Evolutionary conservation across 495 filamentous ascomycete genomes (phyloP), one percentile per base, ranked within the genome.

Genomic region (Aspergillus nidulans): DNA sequence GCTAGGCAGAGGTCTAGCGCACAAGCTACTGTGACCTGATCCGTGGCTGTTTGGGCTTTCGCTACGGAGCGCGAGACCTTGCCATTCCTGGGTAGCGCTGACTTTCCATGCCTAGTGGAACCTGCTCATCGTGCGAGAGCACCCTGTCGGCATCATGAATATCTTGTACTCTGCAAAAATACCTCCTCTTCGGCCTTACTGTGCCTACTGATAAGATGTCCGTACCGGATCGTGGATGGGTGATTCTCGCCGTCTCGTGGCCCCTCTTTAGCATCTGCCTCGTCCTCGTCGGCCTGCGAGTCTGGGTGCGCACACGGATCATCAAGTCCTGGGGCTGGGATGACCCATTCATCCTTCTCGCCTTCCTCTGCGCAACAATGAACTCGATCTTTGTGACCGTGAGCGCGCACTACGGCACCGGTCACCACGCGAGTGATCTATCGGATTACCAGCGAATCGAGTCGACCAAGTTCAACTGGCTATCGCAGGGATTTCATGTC

Each of bases 401-500:
- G 20, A 56, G 54, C 34, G 25, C 34, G 2, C 36, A 44, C 7
- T 10, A 56, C 34, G 54, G 54, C 0, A 56, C 54, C 18, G 49
- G 49, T 36, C 55, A 36, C n/a, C 55, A 58, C 40, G 34, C 23
- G 6, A 10, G 1, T 6, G 24, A 40, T 6, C 36, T 58, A 1
- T 16, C 55, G 3, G 21, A 41, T 2, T 5, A 19, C 4, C 42
- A 53, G 34, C 18, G 30, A 6, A 34, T 53, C 34, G 20, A 42
- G 28, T 25, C 49, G 1, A 48, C 26, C 24, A 58, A 58, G 43
- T 58, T 30, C 38, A 42, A 58, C 21, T 24, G 42, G 23, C 40
- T 58, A 1, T 52, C 49, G 3, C 55, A 58, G 21, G 55, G 55
- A 4, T 53, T 52, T n/a, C 55, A 58, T 20, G 55, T 58, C 42